Conservation (phyloP, 306 rosid genomes). For the Malus domestica region ASM211411v1 NC_041792.1:4750001-4750500, state of each 20-base stretch:
- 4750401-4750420: no score
- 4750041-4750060: background rate
- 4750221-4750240: background rate
- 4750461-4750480: background rate
- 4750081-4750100: background rate
- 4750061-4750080: background rate
- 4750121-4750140: background rate
- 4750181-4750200: background rate
- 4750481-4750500: slow-evolving; percentile 19
- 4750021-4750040: background rate
- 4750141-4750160: background rate
- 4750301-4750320: no score
- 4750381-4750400: no score
- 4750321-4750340: no score
- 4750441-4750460: no score
- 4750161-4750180: background rate
- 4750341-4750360: no score
- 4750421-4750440: no score
- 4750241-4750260: background rate
- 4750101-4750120: background rate
- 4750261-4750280: no score
- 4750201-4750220: background rate
- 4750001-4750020: background rate
- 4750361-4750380: no score
- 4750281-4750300: no score